These are phyloP conservation scores for Didymella arachidicola DNA, from an alignment of 2,329 filamentous ascomycete genomes.

Conservation along the genomic window DNA sequence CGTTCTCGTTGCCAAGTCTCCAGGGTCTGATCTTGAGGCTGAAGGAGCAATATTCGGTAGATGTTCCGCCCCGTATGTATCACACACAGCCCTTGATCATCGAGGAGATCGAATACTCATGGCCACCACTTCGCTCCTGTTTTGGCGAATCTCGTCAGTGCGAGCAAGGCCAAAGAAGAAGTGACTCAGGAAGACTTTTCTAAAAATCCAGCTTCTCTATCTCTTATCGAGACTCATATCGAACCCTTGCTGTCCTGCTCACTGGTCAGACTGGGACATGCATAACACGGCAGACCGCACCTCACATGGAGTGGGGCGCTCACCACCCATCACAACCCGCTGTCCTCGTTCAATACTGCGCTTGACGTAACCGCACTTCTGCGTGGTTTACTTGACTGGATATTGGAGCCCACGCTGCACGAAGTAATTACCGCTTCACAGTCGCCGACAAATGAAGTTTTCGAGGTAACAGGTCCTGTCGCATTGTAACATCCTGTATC, in stretches of 20 bases:
- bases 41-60: slow-evolving; percentile 18
- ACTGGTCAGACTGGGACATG: slow-evolving; percentile 21
- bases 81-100: neutral
- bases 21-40: slow-evolving; percentile 18
- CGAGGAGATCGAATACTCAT: neutral
- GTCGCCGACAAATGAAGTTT: neutral
- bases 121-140: neutral
- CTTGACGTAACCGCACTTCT: slow-evolving; percentile 45
- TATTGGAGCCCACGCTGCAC: neutral
- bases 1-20: slow-evolving; percentile 18
- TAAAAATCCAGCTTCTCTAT: slow-evolving; percentile 1
- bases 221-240: slow-evolving; percentile 31
- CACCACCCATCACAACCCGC: slow-evolving; percentile 30
- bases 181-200: neutral
- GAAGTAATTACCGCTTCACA: neutral
- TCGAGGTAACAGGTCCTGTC: neutral
- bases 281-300: slow-evolving; percentile 27
- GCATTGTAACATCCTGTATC: neutral
- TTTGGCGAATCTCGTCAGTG: neutral
- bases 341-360: slow-evolving; percentile 4
- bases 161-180: neutral
- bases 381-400: slow-evolving; percentile 5
- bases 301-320: slow-evolving; percentile 29
- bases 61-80: slow-evolving; percentile 1
- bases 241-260: slow-evolving; percentile 9